Evolutionary conservation across 1,139 yeast species (phyloP).

Genomic region (Yamadazyma trypodendri): DNA sequence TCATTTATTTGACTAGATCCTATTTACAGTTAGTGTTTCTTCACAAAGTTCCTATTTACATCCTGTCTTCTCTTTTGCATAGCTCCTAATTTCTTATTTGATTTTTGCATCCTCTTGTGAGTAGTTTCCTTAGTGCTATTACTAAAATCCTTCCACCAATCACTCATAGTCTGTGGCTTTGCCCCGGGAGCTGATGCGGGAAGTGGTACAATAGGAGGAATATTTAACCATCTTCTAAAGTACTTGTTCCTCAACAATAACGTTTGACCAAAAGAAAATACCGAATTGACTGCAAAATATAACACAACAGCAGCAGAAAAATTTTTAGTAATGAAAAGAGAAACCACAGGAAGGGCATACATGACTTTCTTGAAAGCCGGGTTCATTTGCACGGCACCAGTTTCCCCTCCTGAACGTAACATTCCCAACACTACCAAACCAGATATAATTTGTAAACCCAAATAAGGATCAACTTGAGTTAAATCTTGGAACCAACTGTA

Average conservation of each 20-base stretch:
- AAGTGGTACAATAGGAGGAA: conserved; percentile 64
- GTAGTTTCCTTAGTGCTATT: conserved; percentile 33
- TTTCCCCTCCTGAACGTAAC: conserved; percentile 87
- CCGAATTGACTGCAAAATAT: conserved; percentile 80
- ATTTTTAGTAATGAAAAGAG: conserved; percentile 83
- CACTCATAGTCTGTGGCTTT: conserved; percentile 33
- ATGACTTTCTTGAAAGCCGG: conserved; percentile 73
- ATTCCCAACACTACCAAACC: conserved; percentile 77
- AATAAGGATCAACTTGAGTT: conserved; percentile 83
- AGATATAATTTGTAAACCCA: conserved; percentile 81
- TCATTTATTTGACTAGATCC: too few species aligned
- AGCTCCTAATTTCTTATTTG: conserved; percentile 40
- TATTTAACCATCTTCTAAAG: conserved; percentile 58
- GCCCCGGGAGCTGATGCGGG: conserved; percentile 23
- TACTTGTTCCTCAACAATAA: conserved; percentile 55
- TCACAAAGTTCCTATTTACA: conserved; percentile 36
- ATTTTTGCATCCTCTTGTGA: conserved; percentile 33
- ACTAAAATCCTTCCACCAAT: conserved; percentile 39
- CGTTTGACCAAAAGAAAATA: conserved; percentile 72
- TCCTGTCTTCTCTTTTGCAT: conserved; percentile 37
- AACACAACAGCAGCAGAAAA: conserved; percentile 82
- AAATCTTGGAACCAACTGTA: conserved; percentile 79
- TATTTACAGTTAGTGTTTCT: conserved; percentile 31
- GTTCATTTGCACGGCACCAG: conserved; percentile 67
- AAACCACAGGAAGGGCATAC: conserved; percentile 72